Evolutionary conservation across 257 asterid species (phyloP), one percentile per base, ranked within the genome.

Genomic region (Solanum clarkiae): DNA sequence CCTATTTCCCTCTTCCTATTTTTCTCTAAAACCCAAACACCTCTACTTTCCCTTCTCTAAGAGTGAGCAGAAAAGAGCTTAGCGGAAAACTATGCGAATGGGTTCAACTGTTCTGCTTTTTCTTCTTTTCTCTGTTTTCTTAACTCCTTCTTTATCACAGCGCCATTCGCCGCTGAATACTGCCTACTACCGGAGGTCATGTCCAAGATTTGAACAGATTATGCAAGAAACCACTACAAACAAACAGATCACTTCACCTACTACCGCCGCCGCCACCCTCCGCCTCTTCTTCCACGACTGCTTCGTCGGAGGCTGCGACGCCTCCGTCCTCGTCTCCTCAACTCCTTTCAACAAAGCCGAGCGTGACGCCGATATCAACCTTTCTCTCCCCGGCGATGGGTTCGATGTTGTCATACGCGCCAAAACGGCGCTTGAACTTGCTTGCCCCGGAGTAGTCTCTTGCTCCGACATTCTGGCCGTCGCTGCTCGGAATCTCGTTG

Each of bases 221-320:
- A 93, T 94, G 88, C 87, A 93, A 80, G 93, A 94, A 32, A 89
- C 93, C 55, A 92, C 97, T 87, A 93, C 92, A 60, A 89, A 91
- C 94, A 96, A 96, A 82, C 99, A 96, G 92, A 93, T 96, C 92
- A 89, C 83, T 62, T 92, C 98, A 81, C 99, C 99, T 66, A 96
- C 99, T 89, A 96, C 98, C 80, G 99, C 98, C 85, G 97, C 98
- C 90, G 99, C 91, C 68, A 84, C 98, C 2, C 97, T 96, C 90
- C 99, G 99, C 86, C 92, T 96, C 88, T 93, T 94, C 94, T 93
- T 96, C 91, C 99, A 96, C 88, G 99, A 96, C 91, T 93, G 95
- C 91, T 90, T 94, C 92, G 89, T 92, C 86, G 63, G 85, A 17
- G 99, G 99, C 87, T 93, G 98, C 93, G 99, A 96, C 88, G 98